These are phyloP conservation scores for Colletotrichum somersetense DNA, from an alignment of 2,329 filamentous ascomycete species.

Conservation along the genomic window DNA sequence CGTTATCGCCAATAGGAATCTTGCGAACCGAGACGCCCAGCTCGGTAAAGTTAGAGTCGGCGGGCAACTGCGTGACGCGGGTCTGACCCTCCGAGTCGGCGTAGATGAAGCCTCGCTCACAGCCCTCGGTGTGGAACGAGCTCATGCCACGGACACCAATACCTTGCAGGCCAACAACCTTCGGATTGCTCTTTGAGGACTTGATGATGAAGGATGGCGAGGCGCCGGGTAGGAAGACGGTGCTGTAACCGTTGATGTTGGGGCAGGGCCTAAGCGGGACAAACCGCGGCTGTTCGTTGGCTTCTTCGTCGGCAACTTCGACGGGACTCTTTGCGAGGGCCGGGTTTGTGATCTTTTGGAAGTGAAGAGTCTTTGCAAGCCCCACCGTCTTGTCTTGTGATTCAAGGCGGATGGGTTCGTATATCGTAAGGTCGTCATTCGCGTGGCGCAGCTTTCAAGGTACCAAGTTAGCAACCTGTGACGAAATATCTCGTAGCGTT, in stretches of 20 bases:
- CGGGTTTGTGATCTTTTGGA: conserved; percentile 80
- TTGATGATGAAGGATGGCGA: conserved; percentile 88
- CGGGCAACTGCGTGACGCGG: conserved; percentile 79
- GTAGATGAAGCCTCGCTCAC: conserved; percentile 86
- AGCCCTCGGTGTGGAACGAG: conserved; percentile 80
- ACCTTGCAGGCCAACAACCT: conserved; percentile 79
- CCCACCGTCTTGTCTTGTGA: conserved; percentile 52
- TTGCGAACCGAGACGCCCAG: conserved; percentile 82
- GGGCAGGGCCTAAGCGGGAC: conserved; percentile 69
- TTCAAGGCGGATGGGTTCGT: conserved; percentile 78
- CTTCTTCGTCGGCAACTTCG: conserved; percentile 63
- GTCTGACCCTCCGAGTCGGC: conserved; percentile 79
- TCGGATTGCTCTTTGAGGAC: conserved; percentile 81
- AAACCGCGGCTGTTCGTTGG: conserved; percentile 59
- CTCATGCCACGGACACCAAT: conserved; percentile 78
- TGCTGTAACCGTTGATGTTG: conserved; percentile 81
- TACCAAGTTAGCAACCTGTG: conserved; percentile 18
- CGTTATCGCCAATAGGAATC: conserved; percentile 76
- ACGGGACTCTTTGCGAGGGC: conserved; percentile 71
- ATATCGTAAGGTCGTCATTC: conserved; percentile 87
- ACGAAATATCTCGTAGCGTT: not conserved
- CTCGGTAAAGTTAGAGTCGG: conserved; percentile 76
- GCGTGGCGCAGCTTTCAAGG: conserved; percentile 76
- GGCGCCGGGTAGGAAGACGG: conserved; percentile 84
- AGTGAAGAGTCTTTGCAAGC: conserved; percentile 73